A percentile compares a stretch with the other conserved stretches of the same genome.
phyloP scores from a whole-genome alignment of 2,329 filamentous ascomycete species.

The Colletotrichum destructivum region DNA sequence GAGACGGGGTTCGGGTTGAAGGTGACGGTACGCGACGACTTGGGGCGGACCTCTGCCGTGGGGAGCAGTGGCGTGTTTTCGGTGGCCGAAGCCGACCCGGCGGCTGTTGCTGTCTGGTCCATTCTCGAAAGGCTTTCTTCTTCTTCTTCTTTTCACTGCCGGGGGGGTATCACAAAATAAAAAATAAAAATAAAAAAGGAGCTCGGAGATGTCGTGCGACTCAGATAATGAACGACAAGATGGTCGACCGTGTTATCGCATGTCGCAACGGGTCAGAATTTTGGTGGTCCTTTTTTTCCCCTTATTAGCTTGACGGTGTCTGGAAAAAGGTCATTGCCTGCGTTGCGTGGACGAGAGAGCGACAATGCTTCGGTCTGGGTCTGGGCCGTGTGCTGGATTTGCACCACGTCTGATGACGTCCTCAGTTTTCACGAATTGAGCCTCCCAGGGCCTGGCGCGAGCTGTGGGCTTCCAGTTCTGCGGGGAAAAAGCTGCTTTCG shows the following conservation, averaged over 20 bases:
- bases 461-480: slow-evolving; percentile 40
- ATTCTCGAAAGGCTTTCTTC: slow-evolving; percentile 31
- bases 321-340: slow-evolving; percentile 34
- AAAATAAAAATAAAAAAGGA: slow-evolving; percentile 11
- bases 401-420: slow-evolving; percentile 42
- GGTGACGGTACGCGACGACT: slow-evolving; percentile 76
- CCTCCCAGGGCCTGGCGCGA: slow-evolving; percentile 14
- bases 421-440: slow-evolving; percentile 40
- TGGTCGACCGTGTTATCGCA: slow-evolving; percentile 29
- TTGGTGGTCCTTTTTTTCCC: background rate
- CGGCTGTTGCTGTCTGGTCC: slow-evolving; percentile 41
- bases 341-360: slow-evolving; percentile 29
- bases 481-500: slow-evolving; percentile 43
- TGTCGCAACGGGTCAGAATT: slow-evolving; percentile 27
- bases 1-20: slow-evolving; percentile 81
- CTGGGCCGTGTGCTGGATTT: slow-evolving; percentile 36
- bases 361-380: slow-evolving; percentile 33
- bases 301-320: slow-evolving; percentile 20
- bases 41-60: slow-evolving; percentile 55
- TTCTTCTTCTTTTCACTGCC: background rate
- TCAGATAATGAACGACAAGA: slow-evolving; percentile 1
- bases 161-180: slow-evolving; percentile 30
- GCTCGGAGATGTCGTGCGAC: slow-evolving; percentile 2
- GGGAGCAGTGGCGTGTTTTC: slow-evolving; percentile 56
- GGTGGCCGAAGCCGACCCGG: slow-evolving; percentile 41